Evolutionary conservation across 1,139 yeast genomes (phyloP), one percentile per base, ranked within the genome.

Genomic region (Zygosaccharomyces sapae): DNA sequence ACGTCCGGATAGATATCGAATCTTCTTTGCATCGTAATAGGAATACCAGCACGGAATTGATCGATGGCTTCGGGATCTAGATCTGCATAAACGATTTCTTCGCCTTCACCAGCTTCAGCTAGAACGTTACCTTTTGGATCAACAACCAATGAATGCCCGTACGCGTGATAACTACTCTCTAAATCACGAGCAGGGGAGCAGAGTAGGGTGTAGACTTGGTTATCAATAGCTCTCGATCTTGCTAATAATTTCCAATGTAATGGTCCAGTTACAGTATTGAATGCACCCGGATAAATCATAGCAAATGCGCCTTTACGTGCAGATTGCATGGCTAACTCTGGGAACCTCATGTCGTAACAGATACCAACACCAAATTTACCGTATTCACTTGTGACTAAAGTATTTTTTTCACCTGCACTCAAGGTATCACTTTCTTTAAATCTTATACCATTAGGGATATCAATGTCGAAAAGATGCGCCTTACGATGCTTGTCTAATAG

Each of bases 251-350:
- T 85, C 97, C 97, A 90, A 66, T 88, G 97, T 62, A 87, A 72
- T 0, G 97, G 97, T 0, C 97, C 97, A 0, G 97, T 90, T 27
- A 92, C 87, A 19, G 95, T 86, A 71, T 90, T 90, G 72, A 90
- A 90, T 0, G 97, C 97, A 45, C 96, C 95, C 0, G 97, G 97
- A 57, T 88, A 89, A 46, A 88, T 74, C 92, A 89, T 84, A 31
- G 94, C 95, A 69, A 88, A 88, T 0, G 95, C 82, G 48, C 80
- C 80, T 33, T 71, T 65, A 55, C 97, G 76, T 3, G 95, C 81
- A 6, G 95, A 89, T 19, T 83, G 74, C 56, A 81, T 77, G 1
- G 97, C 95, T 55, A 89, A 73, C 65, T 90, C 97, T 0, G 95
- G 96, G 71, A 90, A 90, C 55, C 97, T 73, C 57, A 90, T 80